Percentiles rank a stretch among this genome's conserved stretches.
phyloP scores from a whole-genome alignment of 2,329 filamentous ascomycete species.

The Fusarium virguliforme region DNA sequence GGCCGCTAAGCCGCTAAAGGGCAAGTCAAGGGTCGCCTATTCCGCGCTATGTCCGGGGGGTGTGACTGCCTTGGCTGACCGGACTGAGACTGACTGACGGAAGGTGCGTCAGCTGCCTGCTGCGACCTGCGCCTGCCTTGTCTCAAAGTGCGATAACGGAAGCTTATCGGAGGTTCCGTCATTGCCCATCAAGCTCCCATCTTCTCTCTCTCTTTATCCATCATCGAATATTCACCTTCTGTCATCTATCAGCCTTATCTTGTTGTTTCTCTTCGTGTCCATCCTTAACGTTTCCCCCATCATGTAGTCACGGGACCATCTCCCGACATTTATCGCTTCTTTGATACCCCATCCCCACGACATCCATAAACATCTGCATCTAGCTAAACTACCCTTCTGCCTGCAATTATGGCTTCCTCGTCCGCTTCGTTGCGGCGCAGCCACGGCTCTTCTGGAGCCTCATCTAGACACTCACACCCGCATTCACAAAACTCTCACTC shows the following conservation, averaged over 20 bases:
- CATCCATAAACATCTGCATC: not conserved
- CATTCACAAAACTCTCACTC: conserved; percentile 50
- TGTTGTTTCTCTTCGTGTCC: conserved; percentile 22
- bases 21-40: conserved; percentile 25
- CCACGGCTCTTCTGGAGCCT: conserved; percentile 57
- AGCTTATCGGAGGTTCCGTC: conserved; percentile 46
- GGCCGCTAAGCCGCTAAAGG: conserved; percentile 10
- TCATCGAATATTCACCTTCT: conserved; percentile 23
- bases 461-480: conserved; percentile 53
- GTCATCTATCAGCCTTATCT: conserved; percentile 18
- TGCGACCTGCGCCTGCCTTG: conserved; percentile 15
- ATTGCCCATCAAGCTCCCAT: conserved; percentile 43
- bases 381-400: not conserved
- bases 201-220: conserved; percentile 19
- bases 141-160: conserved; percentile 41
- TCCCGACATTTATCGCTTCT: conserved; percentile 6
- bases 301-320: conserved; percentile 46
- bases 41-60: conserved; percentile 29
- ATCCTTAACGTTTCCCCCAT: conserved; percentile 25
- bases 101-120: conserved; percentile 38
- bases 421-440: conserved; percentile 58
- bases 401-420: conserved; percentile 56
- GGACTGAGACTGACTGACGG: conserved; percentile 1
- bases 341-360: conserved; percentile 3
- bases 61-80: conserved; percentile 5